phyloP scores from a whole-genome alignment of 306 rosid genomes.

The Crotalaria pallida region DNA sequence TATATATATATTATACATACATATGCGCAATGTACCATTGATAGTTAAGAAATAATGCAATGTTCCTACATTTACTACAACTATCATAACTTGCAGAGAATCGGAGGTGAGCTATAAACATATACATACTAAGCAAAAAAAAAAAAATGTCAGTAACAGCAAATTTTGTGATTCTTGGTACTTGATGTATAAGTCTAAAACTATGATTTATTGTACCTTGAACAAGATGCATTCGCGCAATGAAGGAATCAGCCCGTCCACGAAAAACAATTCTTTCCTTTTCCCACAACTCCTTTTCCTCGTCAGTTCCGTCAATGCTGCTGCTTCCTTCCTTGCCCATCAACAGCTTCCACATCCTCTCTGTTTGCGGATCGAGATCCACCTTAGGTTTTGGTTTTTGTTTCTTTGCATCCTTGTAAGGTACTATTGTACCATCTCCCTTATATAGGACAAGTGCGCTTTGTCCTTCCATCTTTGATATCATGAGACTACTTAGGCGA shows the following conservation, averaged over 20 bases:
- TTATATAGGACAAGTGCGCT: constrained; percentile 67
- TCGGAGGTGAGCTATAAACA: not conserved
- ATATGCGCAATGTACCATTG: no score
- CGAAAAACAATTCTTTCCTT: constrained; percentile 75
- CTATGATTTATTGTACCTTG: constrained; percentile 58
- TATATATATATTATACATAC: no score
- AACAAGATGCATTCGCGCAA: constrained; percentile 96
- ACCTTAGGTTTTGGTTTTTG: constrained; percentile 73
- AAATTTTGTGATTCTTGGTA: constrained; percentile 4
- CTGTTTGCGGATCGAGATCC: constrained; percentile 83
- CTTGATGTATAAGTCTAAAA: constrained; percentile 17
- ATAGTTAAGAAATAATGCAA: constrained; percentile 4
- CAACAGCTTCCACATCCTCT: constrained; percentile 84
- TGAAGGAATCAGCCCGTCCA: constrained; percentile 83
- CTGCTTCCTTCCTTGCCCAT: constrained; percentile 72
- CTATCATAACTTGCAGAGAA: constrained; percentile 1
- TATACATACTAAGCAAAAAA: not conserved
- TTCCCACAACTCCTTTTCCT: constrained; percentile 83
- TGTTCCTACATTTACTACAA: no score
- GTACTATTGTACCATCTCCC: constrained; percentile 60
- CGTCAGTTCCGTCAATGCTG: constrained; percentile 46
- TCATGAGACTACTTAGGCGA: constrained; percentile 41
- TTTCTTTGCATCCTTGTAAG: constrained; percentile 45
- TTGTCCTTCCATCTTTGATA: constrained; percentile 29
- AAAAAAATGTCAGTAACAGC: not conserved